Evolutionary conservation across 345 rosid species (phyloP).

Genomic region (Raphanus raphanistrum): DNA sequence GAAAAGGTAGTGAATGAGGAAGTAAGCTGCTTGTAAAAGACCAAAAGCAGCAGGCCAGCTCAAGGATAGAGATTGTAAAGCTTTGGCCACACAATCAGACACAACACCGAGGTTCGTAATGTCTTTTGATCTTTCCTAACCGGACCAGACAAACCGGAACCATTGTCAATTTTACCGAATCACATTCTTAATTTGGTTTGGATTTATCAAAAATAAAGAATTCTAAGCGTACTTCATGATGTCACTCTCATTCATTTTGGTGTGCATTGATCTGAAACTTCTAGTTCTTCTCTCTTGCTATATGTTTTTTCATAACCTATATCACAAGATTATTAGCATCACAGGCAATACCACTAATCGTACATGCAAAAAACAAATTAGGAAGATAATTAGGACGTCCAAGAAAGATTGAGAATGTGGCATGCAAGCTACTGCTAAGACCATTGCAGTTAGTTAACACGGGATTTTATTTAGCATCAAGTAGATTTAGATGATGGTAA

Average conservation of each 20-base stretch:
- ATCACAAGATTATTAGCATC: background rate
- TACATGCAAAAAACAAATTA: background rate
- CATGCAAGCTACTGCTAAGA: background rate
- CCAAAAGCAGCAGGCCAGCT: constrained; percentile 90
- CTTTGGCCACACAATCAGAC: constrained; percentile 65
- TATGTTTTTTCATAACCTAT: background rate
- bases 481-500: too few relatives aligned
- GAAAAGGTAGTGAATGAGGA: constrained; percentile 88
- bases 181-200: background rate
- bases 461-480: background rate
- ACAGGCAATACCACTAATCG: background rate
- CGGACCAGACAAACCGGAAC: background rate
- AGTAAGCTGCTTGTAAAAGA: constrained; percentile 91
- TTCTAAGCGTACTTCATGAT: background rate
- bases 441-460: background rate
- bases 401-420: background rate
- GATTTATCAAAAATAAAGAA: background rate
- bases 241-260: background rate
- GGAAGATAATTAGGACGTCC: background rate
- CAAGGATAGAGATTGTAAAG: constrained; percentile 68
- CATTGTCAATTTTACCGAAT: background rate
- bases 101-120: constrained; percentile 87
- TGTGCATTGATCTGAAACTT: background rate
- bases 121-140: background rate
- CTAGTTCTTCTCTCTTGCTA: background rate